phyloP scores from a whole-genome alignment of 495 filamentous ascomycete genomes.

The Lindgomyces ingoldianus region DNA sequence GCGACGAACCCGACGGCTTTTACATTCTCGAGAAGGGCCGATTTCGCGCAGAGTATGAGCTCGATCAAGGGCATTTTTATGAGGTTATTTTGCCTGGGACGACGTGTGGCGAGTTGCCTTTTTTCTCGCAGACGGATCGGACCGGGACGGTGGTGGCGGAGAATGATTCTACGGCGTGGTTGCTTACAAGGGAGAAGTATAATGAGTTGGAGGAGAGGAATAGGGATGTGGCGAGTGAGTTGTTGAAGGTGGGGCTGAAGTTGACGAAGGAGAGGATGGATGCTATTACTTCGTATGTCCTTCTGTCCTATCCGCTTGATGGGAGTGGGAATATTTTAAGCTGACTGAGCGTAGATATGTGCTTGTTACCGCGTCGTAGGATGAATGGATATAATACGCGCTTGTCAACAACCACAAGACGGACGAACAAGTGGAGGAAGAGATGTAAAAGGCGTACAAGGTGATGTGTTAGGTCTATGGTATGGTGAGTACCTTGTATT shows the following conservation, averaged over 20 bases:
- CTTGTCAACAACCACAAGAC: too few species aligned
- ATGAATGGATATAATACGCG: not conserved
- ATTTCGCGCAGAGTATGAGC: slow-evolving; percentile 82
- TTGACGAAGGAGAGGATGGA: slow-evolving; percentile 87
- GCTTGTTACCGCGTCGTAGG: slow-evolving; percentile 28
- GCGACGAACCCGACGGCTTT: slow-evolving; percentile 63
- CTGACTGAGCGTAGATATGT: slow-evolving; percentile 19
- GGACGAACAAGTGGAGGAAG: too few species aligned
- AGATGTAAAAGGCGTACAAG: too few species aligned
- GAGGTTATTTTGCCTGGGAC: slow-evolving; percentile 93
- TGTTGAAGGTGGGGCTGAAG: slow-evolving; percentile 82
- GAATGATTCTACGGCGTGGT: slow-evolving; percentile 78
- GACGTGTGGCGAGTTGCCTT: slow-evolving; percentile 93
- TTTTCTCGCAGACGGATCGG: slow-evolving; percentile 85
- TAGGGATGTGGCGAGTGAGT: slow-evolving; percentile 75
- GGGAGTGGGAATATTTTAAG: too few species aligned
- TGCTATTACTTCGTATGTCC: slow-evolving; percentile 64
- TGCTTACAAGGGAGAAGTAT: slow-evolving; percentile 71
- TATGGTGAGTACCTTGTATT: too few species aligned
- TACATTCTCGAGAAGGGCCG: slow-evolving; percentile 91
- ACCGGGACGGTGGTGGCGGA: slow-evolving; percentile 86
- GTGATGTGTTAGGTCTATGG: too few species aligned
- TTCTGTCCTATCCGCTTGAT: not conserved
- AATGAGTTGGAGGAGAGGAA: slow-evolving; percentile 65
- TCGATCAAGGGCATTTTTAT: slow-evolving; percentile 83